Conservation (phyloP, 1,284 basidiomycete species). For the Cryptococcus maquisensis region DNA sequence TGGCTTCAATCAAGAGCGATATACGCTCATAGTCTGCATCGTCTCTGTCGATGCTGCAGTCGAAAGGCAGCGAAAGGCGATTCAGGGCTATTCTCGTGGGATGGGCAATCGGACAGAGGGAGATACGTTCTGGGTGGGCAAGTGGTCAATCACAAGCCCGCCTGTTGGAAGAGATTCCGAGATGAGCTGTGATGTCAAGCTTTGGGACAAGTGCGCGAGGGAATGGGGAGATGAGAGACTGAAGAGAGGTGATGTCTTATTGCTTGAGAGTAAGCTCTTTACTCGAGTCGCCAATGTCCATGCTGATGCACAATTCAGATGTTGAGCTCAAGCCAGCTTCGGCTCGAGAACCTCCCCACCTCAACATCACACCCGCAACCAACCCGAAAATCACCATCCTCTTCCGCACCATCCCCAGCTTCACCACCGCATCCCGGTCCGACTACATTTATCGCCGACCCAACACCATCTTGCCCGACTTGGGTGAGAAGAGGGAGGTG, state of each 20-base stretch:
- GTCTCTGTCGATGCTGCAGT: conserved; percentile 17
- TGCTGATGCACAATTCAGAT: conserved; percentile 20
- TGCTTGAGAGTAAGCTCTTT: conserved; percentile 33
- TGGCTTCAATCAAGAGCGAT: conserved; percentile 4
- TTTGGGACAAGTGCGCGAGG: conserved; percentile 35
- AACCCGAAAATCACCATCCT: conserved; percentile 22
- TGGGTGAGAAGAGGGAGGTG: conserved; percentile 9
- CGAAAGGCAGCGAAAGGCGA: conserved; percentile 6
- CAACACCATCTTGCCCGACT: background rate
- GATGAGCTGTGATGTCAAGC: conserved; percentile 28
- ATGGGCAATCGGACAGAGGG: conserved; percentile 17
- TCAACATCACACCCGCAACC: conserved; percentile 22
- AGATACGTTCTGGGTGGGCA: conserved; percentile 30
- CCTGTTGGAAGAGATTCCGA: conserved; percentile 1
- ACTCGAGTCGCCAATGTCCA: background rate
- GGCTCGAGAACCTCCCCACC: conserved; percentile 21
- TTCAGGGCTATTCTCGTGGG: conserved; percentile 12
- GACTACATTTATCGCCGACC: conserved; percentile 26
- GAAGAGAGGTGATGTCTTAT: conserved; percentile 37
- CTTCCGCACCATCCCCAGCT: conserved; percentile 40
- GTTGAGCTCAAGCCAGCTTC: conserved; percentile 22
- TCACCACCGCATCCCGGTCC: conserved; percentile 4
- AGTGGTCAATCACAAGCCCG: conserved; percentile 33
- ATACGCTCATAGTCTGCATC: conserved; percentile 34
- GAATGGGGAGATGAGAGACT: conserved; percentile 30